Conservation (phyloP, 2,329 filamentous ascomycete genomes). For the Fusarium ambrosium region DNA sequence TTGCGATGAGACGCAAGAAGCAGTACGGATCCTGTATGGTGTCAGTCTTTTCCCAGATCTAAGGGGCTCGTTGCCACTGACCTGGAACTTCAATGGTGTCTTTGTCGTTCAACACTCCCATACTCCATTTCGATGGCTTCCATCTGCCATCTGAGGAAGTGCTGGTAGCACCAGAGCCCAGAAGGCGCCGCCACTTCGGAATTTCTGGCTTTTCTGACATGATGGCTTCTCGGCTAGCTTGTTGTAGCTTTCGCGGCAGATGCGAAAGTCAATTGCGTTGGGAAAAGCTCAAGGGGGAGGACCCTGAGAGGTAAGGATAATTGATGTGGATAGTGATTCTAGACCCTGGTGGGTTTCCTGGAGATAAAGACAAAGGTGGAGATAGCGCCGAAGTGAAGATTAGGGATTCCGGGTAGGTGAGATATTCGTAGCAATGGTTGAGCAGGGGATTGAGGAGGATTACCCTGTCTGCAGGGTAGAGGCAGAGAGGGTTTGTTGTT, state of each 20-base stretch:
- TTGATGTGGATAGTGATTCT: not conserved
- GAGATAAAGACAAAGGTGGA: not conserved
- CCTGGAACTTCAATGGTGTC: conserved; percentile 90
- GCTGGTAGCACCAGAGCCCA: conserved; percentile 25
- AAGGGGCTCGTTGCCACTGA: conserved; percentile 54
- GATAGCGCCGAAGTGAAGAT: not conserved
- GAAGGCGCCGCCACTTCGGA: conserved; percentile 38
- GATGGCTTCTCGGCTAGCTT: not conserved
- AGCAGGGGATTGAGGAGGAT: not conserved
- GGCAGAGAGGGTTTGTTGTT: not conserved
- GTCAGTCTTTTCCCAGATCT: conserved; percentile 18
- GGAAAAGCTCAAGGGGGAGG: not conserved
- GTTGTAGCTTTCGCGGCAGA: not conserved
- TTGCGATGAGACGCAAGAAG: conserved; percentile 69
- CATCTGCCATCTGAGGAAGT: conserved; percentile 22
- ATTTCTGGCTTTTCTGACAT: conserved; percentile 36
- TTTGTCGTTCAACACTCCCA: conserved; percentile 88
- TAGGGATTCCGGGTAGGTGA: not conserved
- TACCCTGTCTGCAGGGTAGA: not conserved
- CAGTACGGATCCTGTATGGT: conserved; percentile 66
- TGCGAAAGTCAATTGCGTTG: not conserved
- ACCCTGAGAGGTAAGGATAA: not conserved
- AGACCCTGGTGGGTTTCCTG: not conserved
- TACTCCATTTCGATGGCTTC: conserved; percentile 63
- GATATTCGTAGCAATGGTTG: not conserved